Base-by-base conservation (phyloP, 345 rosid species). In the Kandelia obovata region DNA sequence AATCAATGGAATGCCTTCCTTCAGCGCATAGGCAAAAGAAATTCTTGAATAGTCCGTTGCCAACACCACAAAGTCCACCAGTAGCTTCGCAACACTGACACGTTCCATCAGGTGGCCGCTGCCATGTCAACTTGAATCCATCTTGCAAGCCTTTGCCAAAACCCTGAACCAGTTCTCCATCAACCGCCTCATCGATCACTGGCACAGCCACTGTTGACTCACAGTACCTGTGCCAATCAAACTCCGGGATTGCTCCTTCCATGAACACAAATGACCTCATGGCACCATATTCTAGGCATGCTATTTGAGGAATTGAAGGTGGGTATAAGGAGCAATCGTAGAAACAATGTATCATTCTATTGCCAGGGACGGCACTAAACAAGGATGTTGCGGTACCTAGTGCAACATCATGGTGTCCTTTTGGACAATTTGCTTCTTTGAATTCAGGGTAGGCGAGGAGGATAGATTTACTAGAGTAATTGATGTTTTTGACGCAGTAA, bases 41-140 rank as follows among this genome's bases (percentile, higher is more conserved):
- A 30, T 62, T 55, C 17, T 28, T 46, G 11, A 30, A 27, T 20
- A n/a, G 26, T 56, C 27, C 57, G 31, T 61, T 69, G 5, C 13
- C 23, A 21, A 61, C 65, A 13, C 67, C 80, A 58, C 84, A 74
- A 13, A 77, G 46, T 21, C 84, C 81, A 32, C 76, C 67, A 2
- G 52, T 51, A 2, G 74, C 76, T 73, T 77, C 77, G 31, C 77
- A 80, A 4, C 71, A 59, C 53, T 27, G 73, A 27, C 79, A 74
- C 11, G 43, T 62, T 19, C 56, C 76, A 26, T 55, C 53, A 19
- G 28, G 25, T 4, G 64, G 62, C 5, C 73, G 56, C 61, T 28
- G 47, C 80, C 81, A 74, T n/a, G 69, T 65, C 49, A 74, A 26
- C 65, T 53, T 55, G 56, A 81, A 77, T 43, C 81, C 84, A 15